These are phyloP conservation scores for Arctostaphylos glauca DNA, from an alignment of 148 eudicot species.

Conservation along the genomic window DNA sequence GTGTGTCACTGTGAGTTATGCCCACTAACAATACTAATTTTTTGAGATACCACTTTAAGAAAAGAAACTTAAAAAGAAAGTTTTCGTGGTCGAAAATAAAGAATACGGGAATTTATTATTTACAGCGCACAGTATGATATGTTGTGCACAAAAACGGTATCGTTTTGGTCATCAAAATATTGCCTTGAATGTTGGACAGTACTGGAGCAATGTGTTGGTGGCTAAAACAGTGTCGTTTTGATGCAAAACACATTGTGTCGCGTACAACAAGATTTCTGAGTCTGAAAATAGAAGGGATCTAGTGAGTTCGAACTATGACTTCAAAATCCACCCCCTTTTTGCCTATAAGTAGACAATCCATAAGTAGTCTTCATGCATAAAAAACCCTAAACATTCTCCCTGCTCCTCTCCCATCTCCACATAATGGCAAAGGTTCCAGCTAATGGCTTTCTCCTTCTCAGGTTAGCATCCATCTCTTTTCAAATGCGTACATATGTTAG, in stretches of 20 bases:
- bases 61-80: neutral
- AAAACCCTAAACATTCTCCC: neutral
- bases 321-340: neutral
- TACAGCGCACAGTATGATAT: too few species aligned
- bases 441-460: slow-evolving; percentile 12
- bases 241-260: too few species aligned
- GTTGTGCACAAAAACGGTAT: too few species aligned
- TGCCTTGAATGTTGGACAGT: too few species aligned
- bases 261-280: too few species aligned
- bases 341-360: neutral
- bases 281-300: neutral
- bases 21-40: neutral
- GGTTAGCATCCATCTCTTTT: neutral
- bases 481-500: neutral
- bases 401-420: neutral
- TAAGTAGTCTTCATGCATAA: neutral
- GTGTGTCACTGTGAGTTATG: neutral
- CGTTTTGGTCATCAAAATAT: too few species aligned
- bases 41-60: neutral
- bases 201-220: too few species aligned
- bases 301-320: neutral
- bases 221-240: too few species aligned
- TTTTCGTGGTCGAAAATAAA: too few species aligned
- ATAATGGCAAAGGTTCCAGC: slow-evolving; percentile 10
- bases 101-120: neutral